Evolutionary conservation across 331 rosid genomes (phyloP).

Genomic region (Dryas integrifolia): DNA sequence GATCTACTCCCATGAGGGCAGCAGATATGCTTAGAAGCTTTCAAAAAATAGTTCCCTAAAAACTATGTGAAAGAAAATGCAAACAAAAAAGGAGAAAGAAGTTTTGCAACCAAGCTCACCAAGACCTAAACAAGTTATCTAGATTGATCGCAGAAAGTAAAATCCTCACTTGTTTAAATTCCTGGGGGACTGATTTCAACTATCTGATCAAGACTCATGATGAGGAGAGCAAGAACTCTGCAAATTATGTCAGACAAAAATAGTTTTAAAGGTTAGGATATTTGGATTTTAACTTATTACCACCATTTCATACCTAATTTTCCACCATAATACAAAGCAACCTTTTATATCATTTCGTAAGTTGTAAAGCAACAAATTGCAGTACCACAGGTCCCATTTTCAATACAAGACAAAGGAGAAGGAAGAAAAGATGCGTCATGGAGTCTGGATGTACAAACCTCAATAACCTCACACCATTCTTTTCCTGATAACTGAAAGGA

Average conservation of each 20-base stretch:
- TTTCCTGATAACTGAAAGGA: constrained; percentile 65
- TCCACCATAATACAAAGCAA: constrained; percentile 28
- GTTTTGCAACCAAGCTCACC: constrained; percentile 36
- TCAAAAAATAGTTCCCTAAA: background rate
- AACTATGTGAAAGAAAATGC: background rate
- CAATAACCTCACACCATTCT: constrained; percentile 65
- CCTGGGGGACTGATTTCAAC: constrained; percentile 43
- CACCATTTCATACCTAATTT: constrained; percentile 29
- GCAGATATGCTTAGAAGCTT: too few species aligned
- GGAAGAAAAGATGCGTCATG: constrained; percentile 11
- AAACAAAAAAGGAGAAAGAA: background rate
- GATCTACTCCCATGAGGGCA: too few species aligned
- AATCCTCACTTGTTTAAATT: constrained; percentile 47
- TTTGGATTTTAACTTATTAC: constrained; percentile 37
- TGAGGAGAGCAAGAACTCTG: constrained; percentile 49
- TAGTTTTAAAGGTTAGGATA: constrained; percentile 32
- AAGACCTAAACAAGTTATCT: constrained; percentile 30
- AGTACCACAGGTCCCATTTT: constrained; percentile 30
- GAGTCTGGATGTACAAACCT: constrained; percentile 56
- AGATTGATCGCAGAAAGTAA: constrained; percentile 38
- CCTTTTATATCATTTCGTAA: constrained; percentile 25
- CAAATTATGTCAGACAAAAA: constrained; percentile 43
- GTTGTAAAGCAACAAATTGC: constrained; percentile 15
- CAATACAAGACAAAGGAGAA: constrained; percentile 18
- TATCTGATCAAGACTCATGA: constrained; percentile 53